phyloP scores from a whole-genome alignment of 192 early-diverging fungal genomes.

The Pecoramyces ruminantium region DNA sequence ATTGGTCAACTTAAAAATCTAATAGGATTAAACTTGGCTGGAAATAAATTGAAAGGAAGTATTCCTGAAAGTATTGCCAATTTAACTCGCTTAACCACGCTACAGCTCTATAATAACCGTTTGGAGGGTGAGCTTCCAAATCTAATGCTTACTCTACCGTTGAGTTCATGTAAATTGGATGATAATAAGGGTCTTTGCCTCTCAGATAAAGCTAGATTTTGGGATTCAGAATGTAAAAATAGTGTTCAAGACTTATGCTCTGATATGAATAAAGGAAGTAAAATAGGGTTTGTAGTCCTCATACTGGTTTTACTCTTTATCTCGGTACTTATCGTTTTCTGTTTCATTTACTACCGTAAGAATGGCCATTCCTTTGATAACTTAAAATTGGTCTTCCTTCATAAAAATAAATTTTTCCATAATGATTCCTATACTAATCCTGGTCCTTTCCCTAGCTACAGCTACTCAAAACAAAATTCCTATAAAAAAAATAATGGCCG shows the following conservation, averaged over 20 bases:
- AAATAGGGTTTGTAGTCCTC: neutral
- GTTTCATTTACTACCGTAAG: neutral
- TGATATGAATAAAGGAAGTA: neutral
- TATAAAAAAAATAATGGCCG: neutral
- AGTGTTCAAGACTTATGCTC: neutral
- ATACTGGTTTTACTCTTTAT: neutral
- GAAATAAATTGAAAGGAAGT: neutral
- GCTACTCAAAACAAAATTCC: neutral
- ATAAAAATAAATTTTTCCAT: neutral
- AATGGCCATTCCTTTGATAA: neutral
- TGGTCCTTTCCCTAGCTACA: neutral
- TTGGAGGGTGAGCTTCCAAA: neutral
- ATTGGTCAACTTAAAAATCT: neutral
- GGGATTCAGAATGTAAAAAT: neutral
- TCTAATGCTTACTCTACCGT: neutral
- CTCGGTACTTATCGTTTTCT: neutral
- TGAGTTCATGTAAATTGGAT: neutral
- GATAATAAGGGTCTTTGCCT: neutral
- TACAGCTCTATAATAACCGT: neutral
- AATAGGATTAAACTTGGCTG: neutral
- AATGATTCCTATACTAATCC: neutral
- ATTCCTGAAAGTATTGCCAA: neutral
- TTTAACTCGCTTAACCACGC: neutral
- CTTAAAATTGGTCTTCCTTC: neutral
- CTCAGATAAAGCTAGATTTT: neutral